Evolutionary conservation across 2,329 filamentous ascomycete genomes (phyloP).

Genomic region (Sarocladium kiliense): DNA sequence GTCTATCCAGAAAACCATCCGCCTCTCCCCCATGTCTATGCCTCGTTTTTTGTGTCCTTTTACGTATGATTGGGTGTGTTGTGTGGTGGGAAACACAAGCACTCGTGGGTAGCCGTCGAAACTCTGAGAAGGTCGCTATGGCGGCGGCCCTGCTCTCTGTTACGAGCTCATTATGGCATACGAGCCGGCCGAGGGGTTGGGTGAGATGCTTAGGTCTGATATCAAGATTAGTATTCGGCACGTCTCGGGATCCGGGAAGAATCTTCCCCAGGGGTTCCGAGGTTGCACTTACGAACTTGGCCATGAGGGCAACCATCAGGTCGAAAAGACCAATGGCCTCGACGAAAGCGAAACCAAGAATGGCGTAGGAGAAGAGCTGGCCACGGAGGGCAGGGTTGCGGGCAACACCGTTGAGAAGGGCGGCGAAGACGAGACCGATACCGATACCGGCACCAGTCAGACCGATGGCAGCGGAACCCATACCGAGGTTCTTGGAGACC

Average conservation of each 20-base stretch:
- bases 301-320: slow-evolving; percentile 90
- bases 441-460: slow-evolving; percentile 89
- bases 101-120: slow-evolving; percentile 20
- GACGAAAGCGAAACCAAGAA: slow-evolving; percentile 93
- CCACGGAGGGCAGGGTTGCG: slow-evolving; percentile 92
- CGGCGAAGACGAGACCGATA: slow-evolving; percentile 92
- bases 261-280: slow-evolving; percentile 8
- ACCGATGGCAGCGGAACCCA: slow-evolving; percentile 86
- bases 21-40: slow-evolving; percentile 16
- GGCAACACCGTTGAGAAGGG: slow-evolving; percentile 82
- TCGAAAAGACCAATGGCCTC: slow-evolving; percentile 88
- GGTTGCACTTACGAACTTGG: slow-evolving; percentile 69
- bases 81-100: slow-evolving; percentile 14
- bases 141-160: not conserved
- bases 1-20: slow-evolving; percentile 24
- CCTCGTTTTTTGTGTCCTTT: slow-evolving; percentile 16
- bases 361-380: slow-evolving; percentile 94
- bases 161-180: slow-evolving; percentile 28
- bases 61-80: slow-evolving; percentile 22
- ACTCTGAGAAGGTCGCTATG: slow-evolving; percentile 14
- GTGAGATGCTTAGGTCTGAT: slow-evolving; percentile 33
- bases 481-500: slow-evolving; percentile 87
- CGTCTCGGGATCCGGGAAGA: not conserved
- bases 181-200: slow-evolving; percentile 27
- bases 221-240: not conserved